Base-by-base conservation (phyloP, 352 stramenopile genomes). In the Phytophthora lateralis region DNA sequence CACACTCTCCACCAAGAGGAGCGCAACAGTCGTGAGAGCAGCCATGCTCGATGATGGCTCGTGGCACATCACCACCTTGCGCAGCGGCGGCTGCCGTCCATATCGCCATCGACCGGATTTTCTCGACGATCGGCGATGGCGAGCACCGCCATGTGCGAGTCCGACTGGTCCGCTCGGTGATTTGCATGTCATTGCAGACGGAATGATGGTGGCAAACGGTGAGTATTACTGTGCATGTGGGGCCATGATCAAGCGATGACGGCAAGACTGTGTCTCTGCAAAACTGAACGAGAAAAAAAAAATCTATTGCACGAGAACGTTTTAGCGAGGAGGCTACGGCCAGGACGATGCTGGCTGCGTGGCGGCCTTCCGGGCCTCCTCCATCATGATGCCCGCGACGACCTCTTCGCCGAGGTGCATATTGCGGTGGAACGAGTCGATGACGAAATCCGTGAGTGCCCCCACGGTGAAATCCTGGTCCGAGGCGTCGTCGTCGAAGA, bases 381-480 rank as follows among this genome's bases (percentile, higher is more conserved):
- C 65, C 41, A 65, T 55, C 65, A 73, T 65, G 35, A 73, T 69
- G 20, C 47, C 59, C 4, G 53, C 65, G 12, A 73, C 53, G 27
- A 73, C 55, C 37, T 69, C 53, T 32, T 73, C 59, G 0, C 65
- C 65, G 1, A 73, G 29, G 49, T 73, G 65, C 47, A 73, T 68
- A 32, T 73, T 76, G 37, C 63, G 55, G 30, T 76, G 59, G 51
- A 76, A 66, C 14, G 63, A 76, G 41, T 73, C 68, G 59, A 73
- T 69, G 8, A 76, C 63, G 26, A 76, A 73, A 24, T 76, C 56
- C 12, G 63, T 64, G 15, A 76, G 55, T 20, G 63, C 68, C 1
- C 68, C 68, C 6, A 76, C 60, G 2, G 63, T 70, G 15, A 75
- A 62, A n/a, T 75, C 62, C 15, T 72, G 62, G 21, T 75, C 62